A percentile compares a stretch with the other conserved stretches of the same genome.
Evolutionary conservation across 345 rosid species (phyloP).

Genomic region (Populus tremula): DNA sequence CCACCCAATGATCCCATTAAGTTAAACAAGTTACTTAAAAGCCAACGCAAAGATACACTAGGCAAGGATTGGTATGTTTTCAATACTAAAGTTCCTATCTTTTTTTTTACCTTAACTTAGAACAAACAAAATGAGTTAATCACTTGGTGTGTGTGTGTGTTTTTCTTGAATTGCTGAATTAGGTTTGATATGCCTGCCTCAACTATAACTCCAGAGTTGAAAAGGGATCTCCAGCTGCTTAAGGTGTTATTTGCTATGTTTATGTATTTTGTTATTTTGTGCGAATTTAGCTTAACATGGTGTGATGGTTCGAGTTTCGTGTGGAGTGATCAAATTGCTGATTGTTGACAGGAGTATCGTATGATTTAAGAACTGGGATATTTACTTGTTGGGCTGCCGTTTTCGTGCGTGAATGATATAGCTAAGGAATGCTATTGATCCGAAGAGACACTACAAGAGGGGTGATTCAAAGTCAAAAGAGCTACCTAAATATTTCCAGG

Average conservation of each 20-base stretch:
- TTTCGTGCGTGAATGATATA: slow-evolving; percentile 26
- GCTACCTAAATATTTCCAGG: slow-evolving; percentile 89
- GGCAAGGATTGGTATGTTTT: slow-evolving; percentile 60
- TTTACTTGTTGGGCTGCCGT: not conserved
- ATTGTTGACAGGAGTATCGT: not conserved
- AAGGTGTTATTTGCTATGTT: slow-evolving; percentile 44
- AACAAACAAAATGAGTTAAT: too few relatives aligned
- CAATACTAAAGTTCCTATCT: not conserved
- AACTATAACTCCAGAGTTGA: slow-evolving; percentile 76
- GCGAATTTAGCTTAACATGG: not conserved
- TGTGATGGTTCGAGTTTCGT: not conserved
- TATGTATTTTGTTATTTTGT: not conserved
- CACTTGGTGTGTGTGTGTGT: not conserved
- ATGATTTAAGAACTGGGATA: not conserved
- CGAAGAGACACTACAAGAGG: slow-evolving; percentile 81
- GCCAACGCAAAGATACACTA: slow-evolving; percentile 65
- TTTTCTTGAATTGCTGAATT: not conserved
- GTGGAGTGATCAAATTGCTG: not conserved
- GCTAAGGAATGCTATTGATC: slow-evolving; percentile 80
- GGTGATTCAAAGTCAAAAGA: slow-evolving; percentile 52
- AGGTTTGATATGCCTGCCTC: slow-evolving; percentile 99
- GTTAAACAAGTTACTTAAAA: slow-evolving; percentile 60
- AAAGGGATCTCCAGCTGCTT: slow-evolving; percentile 83
- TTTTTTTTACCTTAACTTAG: not conserved
- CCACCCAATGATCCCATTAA: slow-evolving; percentile 70